phyloP scores from a whole-genome alignment of 768 basidiomycete genomes.

The Mycena pura region DNA sequence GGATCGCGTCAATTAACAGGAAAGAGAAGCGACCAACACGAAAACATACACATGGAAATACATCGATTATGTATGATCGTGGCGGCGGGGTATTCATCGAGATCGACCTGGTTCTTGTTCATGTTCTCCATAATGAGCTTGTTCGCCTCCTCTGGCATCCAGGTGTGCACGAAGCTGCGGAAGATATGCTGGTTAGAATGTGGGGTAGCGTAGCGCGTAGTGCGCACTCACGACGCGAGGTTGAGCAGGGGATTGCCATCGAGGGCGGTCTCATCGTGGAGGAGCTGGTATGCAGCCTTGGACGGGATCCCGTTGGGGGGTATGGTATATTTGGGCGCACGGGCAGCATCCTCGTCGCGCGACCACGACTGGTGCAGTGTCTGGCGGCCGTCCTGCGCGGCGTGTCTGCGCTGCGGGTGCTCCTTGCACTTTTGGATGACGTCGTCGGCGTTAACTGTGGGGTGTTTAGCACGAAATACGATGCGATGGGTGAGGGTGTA shows the following conservation, averaged over 20 bases:
- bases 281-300: constrained; percentile 54
- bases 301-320: constrained; percentile 51
- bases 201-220: not conserved
- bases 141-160: constrained; percentile 61
- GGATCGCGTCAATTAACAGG: constrained; percentile 7
- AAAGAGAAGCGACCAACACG: not conserved
- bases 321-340: constrained; percentile 52
- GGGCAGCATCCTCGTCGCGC: constrained; percentile 48
- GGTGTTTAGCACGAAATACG: not conserved
- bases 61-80: constrained; percentile 59
- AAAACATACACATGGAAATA: constrained; percentile 56
- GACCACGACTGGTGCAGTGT: constrained; percentile 43
- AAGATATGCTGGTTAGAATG: not conserved
- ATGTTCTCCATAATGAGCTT: constrained; percentile 69
- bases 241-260: constrained; percentile 67
- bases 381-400: constrained; percentile 32
- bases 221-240: constrained; percentile 65
- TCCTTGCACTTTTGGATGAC: constrained; percentile 50
- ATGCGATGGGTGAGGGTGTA: constrained; percentile 22
- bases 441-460: constrained; percentile 54
- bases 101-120: constrained; percentile 69
- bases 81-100: constrained; percentile 71
- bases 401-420: constrained; percentile 47
- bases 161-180: constrained; percentile 57
- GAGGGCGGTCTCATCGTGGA: constrained; percentile 62